Evolutionary conservation across 2,329 filamentous ascomycete species (phyloP), one percentile per base, ranked within the genome.

Genomic region (Sporothrix pallida): DNA sequence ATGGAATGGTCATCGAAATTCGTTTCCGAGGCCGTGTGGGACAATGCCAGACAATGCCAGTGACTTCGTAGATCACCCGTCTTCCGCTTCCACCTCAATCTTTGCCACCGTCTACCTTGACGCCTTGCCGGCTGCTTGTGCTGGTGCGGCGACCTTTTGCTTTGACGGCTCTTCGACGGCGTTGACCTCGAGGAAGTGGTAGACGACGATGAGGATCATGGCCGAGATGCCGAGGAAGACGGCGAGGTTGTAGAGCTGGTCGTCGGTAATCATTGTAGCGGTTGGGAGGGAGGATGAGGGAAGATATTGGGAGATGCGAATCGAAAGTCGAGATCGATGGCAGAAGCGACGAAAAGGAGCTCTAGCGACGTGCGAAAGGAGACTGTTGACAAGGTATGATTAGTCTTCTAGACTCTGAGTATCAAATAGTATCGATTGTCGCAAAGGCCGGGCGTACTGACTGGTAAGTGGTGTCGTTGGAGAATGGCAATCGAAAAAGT

Each of bases 161-260:
- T 37, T 77, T 56, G 75, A 77, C 74, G 80, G 79, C 67, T 80
- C 76, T 65, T 82, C 80, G 73, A 78, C 86, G n/a, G 93, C 89
- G 81, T 99, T 98, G 85, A 97, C 89, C 82, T 98, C 95, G 79
- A 99, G 90, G 84, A 97, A 98, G 83, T 98, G 94, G 84, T 99
- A 98, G 42, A 97, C 84, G 44, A 99, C 90, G 77, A 98, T 98
- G 75, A 99, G 88, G 62, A 98, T 86, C 93, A 98, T 95, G 76
- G 95, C 90, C 56, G 91, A 89, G 72, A 91, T 92, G 84, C 96
- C 96, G 75, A 99, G 92, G 82, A 98, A 95, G 82, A 98, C 91
- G 82, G 96, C 95, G 44, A 99, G 89, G 76, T 89, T 89, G 87
- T 98, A 98, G 79, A 99, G 91, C 77, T 96, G 91, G 82, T 88